A percentile compares a stretch with the other conserved stretches of the same genome.
phyloP scores from a whole-genome alignment of 225 moss, liverwort and hornwort species.

The Marchantia polymorpha region DNA sequence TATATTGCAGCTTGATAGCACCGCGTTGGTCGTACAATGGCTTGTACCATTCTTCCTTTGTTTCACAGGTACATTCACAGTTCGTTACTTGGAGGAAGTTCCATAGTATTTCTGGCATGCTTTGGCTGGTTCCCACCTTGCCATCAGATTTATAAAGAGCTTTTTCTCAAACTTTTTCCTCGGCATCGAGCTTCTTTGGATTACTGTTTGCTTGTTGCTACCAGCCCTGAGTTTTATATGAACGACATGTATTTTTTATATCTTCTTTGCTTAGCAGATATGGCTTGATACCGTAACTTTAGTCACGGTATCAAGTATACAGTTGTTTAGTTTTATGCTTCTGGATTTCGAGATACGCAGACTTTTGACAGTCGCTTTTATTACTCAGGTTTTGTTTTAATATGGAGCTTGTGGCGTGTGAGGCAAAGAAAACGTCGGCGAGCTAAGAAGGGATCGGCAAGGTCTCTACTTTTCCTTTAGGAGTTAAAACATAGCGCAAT shows the following conservation, averaged over 20 bases:
- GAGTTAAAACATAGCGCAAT: conserved; percentile 5
- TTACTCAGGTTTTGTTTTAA: conserved; percentile 46
- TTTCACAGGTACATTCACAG: conserved; percentile 51
- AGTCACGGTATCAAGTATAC: too few relatives aligned
- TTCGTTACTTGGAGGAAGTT: not conserved
- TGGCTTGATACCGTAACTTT: too few relatives aligned
- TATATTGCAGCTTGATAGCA: conserved; percentile 62
- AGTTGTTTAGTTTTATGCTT: not conserved
- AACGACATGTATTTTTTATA: too few relatives aligned
- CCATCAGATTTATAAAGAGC: too few relatives aligned
- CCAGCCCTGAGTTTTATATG: too few relatives aligned
- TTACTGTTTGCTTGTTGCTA: too few relatives aligned
- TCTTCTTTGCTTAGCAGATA: too few relatives aligned
- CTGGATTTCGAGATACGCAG: not conserved
- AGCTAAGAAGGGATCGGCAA: conserved; percentile 41
- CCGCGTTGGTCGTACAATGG: conserved; percentile 72
- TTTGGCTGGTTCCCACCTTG: too few relatives aligned
- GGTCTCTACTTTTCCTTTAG: conserved; percentile 38
- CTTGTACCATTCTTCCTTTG: conserved; percentile 68
- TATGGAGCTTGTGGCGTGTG: conserved; percentile 46
- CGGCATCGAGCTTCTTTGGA: too few relatives aligned
- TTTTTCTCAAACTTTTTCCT: too few relatives aligned
- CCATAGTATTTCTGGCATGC: too few relatives aligned
- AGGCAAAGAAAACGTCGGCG: conserved; percentile 40
- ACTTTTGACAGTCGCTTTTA: not conserved